Evolutionary conservation across 768 basidiomycete genomes (phyloP).

Genomic region (Pilatotrama ljubarskyi): DNA sequence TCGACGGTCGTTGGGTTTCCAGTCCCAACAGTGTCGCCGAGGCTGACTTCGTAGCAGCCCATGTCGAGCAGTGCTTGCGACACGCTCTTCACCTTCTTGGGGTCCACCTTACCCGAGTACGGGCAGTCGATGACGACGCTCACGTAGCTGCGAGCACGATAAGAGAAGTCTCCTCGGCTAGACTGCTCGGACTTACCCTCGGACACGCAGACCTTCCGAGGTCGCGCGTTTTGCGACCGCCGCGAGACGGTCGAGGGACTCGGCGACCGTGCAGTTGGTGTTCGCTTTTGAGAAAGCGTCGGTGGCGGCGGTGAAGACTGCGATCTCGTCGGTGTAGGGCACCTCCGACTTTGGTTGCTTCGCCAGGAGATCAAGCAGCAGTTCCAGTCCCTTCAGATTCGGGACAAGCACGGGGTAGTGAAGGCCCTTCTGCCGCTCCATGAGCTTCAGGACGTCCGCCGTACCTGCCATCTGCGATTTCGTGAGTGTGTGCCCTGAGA

Average conservation of each 20-base stretch:
- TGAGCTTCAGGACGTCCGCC: constrained; percentile 62
- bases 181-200: constrained; percentile 65
- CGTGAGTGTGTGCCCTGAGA: background rate
- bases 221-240: constrained; percentile 62
- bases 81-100: constrained; percentile 63
- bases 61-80: constrained; percentile 74
- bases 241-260: constrained; percentile 65
- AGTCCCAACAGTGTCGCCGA: constrained; percentile 91
- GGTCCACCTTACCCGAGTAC: constrained; percentile 77
- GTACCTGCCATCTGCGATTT: constrained; percentile 81
- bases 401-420: constrained; percentile 83
- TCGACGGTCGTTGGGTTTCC: constrained; percentile 72
- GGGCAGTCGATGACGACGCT: constrained; percentile 85
- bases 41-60: constrained; percentile 92
- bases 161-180: background rate
- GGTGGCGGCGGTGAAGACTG: constrained; percentile 87
- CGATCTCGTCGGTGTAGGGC: constrained; percentile 76
- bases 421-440: constrained; percentile 52
- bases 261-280: constrained; percentile 71
- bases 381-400: constrained; percentile 74
- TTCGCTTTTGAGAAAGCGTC: constrained; percentile 87
- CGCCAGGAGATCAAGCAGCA: constrained; percentile 59
- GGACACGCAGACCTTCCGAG: constrained; percentile 64
- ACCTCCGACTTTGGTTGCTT: constrained; percentile 31
- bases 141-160: constrained; percentile 59